Base-by-base conservation (phyloP, 148 eudicot genomes). In the Camellia granthamiana region DNA sequence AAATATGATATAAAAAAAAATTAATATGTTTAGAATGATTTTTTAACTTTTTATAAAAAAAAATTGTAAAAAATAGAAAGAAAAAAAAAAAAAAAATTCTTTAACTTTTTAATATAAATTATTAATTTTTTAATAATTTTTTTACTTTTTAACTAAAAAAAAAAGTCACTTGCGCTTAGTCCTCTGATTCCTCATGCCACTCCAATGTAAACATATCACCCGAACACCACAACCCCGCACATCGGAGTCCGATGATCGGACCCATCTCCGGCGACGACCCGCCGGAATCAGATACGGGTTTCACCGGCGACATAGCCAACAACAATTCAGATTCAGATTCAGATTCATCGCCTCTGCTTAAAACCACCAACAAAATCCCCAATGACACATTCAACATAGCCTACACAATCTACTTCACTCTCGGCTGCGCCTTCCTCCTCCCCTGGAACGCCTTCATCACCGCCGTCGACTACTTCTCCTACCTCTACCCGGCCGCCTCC, bases 401-500 rank as follows among this genome's bases (percentile, higher is more conserved):
- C 3, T 94, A 94, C 93, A 79, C 86, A 42, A 87, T 94, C 83
- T 90, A 90, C 90, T 92, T 94, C 91, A 86, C 86, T 0, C 66
- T 89, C 1, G 93, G 91, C 43, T 84, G 86, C 10, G 93, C 91
- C 3, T 89, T 83, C 77, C 78, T 90, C 4, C 87, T 90, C 77
- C 93, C 93, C 79, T 90, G 93, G 93, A 90, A 90, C 80, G 89
- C 90, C 11, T 90, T 89, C 90, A 90, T 90, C 77, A 90, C 93
- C 41, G 93, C 91, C 80, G 93, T 89, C 58, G 98, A 94, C 78
- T 94, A 94, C 88, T 94, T 94, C 87, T 70, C 74, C 41, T 47
- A 70, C 56, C 74, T 70, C 38, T 70, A 70, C 56, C 74, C 74
- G 60, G 89, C 74, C 8, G 86, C 84, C 23, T 84, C 90, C 80